phyloP scores from a whole-genome alignment of 2,329 filamentous ascomycete species.

The Rachicladosporium sp. region DNA sequence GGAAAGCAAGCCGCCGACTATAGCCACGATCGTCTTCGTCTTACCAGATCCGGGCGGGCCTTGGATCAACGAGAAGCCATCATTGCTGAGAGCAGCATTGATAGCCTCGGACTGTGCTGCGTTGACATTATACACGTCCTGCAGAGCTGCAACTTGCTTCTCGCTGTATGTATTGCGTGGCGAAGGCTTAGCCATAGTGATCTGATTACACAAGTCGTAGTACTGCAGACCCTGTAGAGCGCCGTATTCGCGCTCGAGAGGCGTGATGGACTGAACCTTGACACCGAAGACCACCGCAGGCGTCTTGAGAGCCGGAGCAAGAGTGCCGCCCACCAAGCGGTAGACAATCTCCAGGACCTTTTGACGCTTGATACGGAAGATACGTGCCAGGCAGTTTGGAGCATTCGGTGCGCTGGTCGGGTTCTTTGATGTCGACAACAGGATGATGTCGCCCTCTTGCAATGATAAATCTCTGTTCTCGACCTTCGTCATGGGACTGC shows the following conservation, averaged over 20 bases:
- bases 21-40: slow-evolving; percentile 94
- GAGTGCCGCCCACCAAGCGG: slow-evolving; percentile 52
- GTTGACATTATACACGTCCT: slow-evolving; percentile 73
- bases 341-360: slow-evolving; percentile 76
- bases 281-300: slow-evolving; percentile 59
- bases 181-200: slow-evolving; percentile 78
- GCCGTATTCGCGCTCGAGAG: slow-evolving; percentile 89
- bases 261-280: slow-evolving; percentile 86
- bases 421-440: slow-evolving; percentile 62
- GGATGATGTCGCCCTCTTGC: slow-evolving; percentile 75
- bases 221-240: slow-evolving; percentile 83
- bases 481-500: slow-evolving; percentile 61
- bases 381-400: slow-evolving; percentile 74
- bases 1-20: slow-evolving; percentile 77
- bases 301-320: slow-evolving; percentile 43
- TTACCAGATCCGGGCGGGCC: slow-evolving; percentile 94
- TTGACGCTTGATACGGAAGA: slow-evolving; percentile 69
- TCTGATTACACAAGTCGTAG: slow-evolving; percentile 90
- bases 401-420: slow-evolving; percentile 55
- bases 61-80: slow-evolving; percentile 93
- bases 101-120: slow-evolving; percentile 82
- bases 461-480: slow-evolving; percentile 62
- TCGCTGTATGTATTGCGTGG: slow-evolving; percentile 73
- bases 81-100: slow-evolving; percentile 83
- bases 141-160: slow-evolving; percentile 55